A percentile compares a stretch with the other conserved stretches of the same genome.
Conservation (phyloP, 2,329 filamentous ascomycete genomes). For the Nothophoma quercina region DNA sequence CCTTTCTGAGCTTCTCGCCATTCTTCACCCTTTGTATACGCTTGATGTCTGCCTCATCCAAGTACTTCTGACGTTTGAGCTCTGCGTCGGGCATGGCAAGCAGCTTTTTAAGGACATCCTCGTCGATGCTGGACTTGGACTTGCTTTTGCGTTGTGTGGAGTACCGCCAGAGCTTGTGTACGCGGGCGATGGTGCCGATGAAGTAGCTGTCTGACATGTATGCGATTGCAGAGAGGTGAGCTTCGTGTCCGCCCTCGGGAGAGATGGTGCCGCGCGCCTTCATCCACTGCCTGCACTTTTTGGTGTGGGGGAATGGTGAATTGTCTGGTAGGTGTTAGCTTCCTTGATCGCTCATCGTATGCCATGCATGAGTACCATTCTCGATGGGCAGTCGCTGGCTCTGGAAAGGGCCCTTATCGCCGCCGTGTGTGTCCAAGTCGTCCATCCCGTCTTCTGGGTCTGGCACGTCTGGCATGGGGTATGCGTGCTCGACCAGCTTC, state of each 20-base stretch:
- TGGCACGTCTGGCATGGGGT: constrained; percentile 58
- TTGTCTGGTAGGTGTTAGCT: constrained; percentile 47
- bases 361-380: constrained; percentile 54
- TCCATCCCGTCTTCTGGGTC: constrained; percentile 53
- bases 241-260: constrained; percentile 74
- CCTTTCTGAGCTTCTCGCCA: constrained; percentile 55
- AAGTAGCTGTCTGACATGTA: constrained; percentile 96
- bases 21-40: constrained; percentile 45
- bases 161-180: constrained; percentile 82
- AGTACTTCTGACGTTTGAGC: constrained; percentile 51
- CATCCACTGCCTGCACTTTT: constrained; percentile 74
- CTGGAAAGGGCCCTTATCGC: constrained; percentile 62
- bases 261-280: constrained; percentile 78
- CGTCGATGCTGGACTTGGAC: constrained; percentile 50
- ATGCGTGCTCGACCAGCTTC: constrained; percentile 70
- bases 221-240: constrained; percentile 85
- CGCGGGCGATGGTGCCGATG: constrained; percentile 83
- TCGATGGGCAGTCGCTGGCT: constrained; percentile 64
- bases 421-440: constrained; percentile 40
- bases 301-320: constrained; percentile 65
- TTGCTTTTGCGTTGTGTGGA: constrained; percentile 55
- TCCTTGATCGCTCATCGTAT: background rate
- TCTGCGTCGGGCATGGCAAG: constrained; percentile 55
- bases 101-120: constrained; percentile 54
- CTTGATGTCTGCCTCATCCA: constrained; percentile 62